Evolutionary conservation across 2,329 filamentous ascomycete species (phyloP), one percentile per base, ranked within the genome.

Genomic region (Cladophialophora exuberans): DNA sequence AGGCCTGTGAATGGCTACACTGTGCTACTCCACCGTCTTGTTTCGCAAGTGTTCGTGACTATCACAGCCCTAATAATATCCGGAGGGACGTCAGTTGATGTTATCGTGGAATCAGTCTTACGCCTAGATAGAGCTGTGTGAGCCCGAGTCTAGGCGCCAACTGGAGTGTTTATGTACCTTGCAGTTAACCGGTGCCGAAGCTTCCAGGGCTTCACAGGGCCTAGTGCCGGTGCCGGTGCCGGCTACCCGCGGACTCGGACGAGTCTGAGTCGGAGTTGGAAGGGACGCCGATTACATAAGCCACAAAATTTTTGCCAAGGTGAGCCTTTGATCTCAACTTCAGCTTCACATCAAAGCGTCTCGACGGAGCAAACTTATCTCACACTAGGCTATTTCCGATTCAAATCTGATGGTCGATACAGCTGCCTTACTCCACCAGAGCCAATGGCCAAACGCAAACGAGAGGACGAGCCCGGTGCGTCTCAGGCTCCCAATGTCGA

Each of bases 381-480:
- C n/a, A n/a, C n/a, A n/a, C n/a, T n/a, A n/a, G n/a, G n/a, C n/a
- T 5, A n/a, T 13, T 26, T 31, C 6, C 4, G 17, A 5, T 15
- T 7, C 11, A 23, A 11, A 42, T 4, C 22, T n/a, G n/a, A n/a
- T n/a, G n/a, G n/a, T n/a, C n/a, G n/a, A n/a, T n/a, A n/a, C n/a
- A n/a, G n/a, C n/a, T n/a, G n/a, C n/a, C n/a, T 3, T 1, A 26
- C 39, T 20, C 10, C 39, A 6, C 10, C 15, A 5, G 15, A 5
- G 9, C 28, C 11, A 13, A 68, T 66, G 65, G 41, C 59, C 6
- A 68, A 68, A 50, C 54, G 66, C 33, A 67, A 67, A 46, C 52
- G 59, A n/a, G 60, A 61, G 13, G 53, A 59, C 9, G 47, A 57
- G 15, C 26, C 46, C n/a, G n/a, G 15, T 3, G 42, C 30, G n/a